Base-by-base conservation (phyloP, 371 early-diverging fungal genomes). In the Circinella minor region DNA sequence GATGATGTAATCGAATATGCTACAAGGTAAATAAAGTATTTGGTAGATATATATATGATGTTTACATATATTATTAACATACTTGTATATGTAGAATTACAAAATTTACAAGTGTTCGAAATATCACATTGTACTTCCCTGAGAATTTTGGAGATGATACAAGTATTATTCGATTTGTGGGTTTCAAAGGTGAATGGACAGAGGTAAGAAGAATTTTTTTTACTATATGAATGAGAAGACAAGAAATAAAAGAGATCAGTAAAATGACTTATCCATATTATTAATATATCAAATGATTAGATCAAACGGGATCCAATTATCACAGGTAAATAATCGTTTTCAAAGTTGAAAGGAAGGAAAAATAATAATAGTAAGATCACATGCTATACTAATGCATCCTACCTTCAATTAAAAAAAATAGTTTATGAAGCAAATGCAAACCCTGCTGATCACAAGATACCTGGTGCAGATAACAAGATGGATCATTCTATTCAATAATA, bases 171-270 rank as follows among this genome's bases (percentile, higher is more conserved):
- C 81, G 78, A 15, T 97, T 89, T 70, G 78, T 98, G 72, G 96
- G 94, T 11, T 90, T 98, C 71, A 93, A 93, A 70, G 98, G 98
- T 38, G 98, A 98, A 70, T 96, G 91, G 90, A 91, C 87, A 34
- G 89, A 89, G 86, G 91, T 91, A 81, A 66, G 59, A 48, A 38
- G 34, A 66, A 3, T 36, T 14, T 36, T 4, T 11, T 36, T 46
- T 14, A 65, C 27, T 27, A 27, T 20, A 43, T 43, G 43, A 61
- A 49, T 34, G 39, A 37, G 36, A 63, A 55, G 15, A 49, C 20
- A 17, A 14, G 47, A 11, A 18, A 15, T 49, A 11, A 3, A 34
- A 20, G n/a, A 17, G 34, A 27, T 51, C 8, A 51, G 39, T 27
- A 27, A 27, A 27, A 49, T 51, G 39, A 38, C 46, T 62, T n/a